These are phyloP conservation scores for Diaporthe citri DNA, from an alignment of 2,329 filamentous ascomycete genomes.

Conservation along the genomic window DNA sequence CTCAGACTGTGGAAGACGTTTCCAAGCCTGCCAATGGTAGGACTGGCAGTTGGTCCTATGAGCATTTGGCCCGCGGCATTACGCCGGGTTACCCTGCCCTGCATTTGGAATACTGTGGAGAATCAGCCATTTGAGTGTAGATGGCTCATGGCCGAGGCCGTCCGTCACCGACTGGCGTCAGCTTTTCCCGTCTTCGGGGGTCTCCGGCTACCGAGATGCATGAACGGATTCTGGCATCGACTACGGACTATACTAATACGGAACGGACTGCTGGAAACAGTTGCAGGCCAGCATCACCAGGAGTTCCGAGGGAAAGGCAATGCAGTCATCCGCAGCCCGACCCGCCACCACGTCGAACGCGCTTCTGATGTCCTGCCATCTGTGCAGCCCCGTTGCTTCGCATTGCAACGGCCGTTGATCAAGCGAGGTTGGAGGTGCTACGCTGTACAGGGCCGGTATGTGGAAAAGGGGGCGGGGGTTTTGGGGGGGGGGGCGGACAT, in stretches of 20 bases:
- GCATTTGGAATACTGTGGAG: conserved; percentile 7
- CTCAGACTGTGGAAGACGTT: conserved; percentile 16
- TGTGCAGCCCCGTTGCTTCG: conserved; percentile 14
- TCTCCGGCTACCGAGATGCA: conserved; percentile 37
- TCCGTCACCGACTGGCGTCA: conserved; percentile 6
- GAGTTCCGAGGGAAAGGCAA: neutral
- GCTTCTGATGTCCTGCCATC: conserved; percentile 19
- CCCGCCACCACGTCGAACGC: conserved; percentile 22
- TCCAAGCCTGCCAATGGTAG: conserved; percentile 1
- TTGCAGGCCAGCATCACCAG: neutral
- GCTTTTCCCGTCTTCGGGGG: conserved; percentile 28
- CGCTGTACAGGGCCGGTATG: conserved; percentile 7
- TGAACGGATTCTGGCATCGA: conserved; percentile 12
- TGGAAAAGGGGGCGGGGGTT: neutral
- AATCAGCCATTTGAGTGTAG: neutral
- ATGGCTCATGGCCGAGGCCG: conserved; percentile 8
- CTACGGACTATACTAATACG: conserved; percentile 9
- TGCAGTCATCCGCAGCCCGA: conserved; percentile 31
- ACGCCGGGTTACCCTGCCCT: conserved; percentile 7
- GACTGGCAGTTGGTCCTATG: conserved; percentile 8
- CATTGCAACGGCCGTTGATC: conserved; percentile 32
- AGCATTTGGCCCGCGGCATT: neutral
- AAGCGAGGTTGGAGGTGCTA: conserved; percentile 26
- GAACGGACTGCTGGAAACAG: neutral
- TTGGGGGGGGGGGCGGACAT: neutral